Evolutionary conservation across 2,329 filamentous ascomycete species (phyloP).

Genomic region (Paecilomyces sp.): DNA sequence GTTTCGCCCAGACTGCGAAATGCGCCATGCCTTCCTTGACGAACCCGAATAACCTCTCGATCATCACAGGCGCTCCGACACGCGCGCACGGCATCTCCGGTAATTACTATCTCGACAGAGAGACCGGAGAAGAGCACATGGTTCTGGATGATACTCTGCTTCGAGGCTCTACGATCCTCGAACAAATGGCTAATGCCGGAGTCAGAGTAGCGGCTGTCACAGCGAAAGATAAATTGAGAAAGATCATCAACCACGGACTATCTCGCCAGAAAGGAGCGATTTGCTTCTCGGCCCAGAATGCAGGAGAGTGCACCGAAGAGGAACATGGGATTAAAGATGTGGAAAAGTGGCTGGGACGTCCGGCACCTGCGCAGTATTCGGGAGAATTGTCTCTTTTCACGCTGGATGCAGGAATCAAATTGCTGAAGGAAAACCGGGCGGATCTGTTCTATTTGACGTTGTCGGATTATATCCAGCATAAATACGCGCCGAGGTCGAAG

Average conservation of each 20-base stretch:
- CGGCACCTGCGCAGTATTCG: conserved; percentile 33
- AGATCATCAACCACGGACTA: conserved; percentile 33
- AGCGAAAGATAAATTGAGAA: conserved; percentile 40
- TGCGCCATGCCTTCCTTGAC: conserved; percentile 40
- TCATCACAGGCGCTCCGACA: conserved; percentile 37
- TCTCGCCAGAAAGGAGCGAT: conserved; percentile 17
- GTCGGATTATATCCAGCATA: conserved; percentile 39
- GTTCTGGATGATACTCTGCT: conserved; percentile 35
- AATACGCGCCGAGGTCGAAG: conserved; percentile 28
- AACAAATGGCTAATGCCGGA: conserved; percentile 31
- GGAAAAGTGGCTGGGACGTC: conserved; percentile 30
- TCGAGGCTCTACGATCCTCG: conserved; percentile 35
- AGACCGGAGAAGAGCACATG: conserved; percentile 35
- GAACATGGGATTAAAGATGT: conserved; percentile 28
- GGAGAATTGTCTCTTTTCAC: conserved; percentile 37
- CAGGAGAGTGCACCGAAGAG: conserved; percentile 14
- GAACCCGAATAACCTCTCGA: conserved; percentile 41
- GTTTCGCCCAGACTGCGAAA: conserved; percentile 34
- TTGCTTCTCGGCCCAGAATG: conserved; percentile 30
- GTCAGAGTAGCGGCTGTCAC: conserved; percentile 38
- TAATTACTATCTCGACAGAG: conserved; percentile 37
- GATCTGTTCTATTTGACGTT: conserved; percentile 38
- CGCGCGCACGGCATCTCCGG: conserved; percentile 36
- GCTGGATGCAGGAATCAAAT: conserved; percentile 35
- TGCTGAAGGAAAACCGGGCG: conserved; percentile 30